Conservation (phyloP, 495 filamentous ascomycete genomes). For the Parathielavia appendiculata region DNA sequence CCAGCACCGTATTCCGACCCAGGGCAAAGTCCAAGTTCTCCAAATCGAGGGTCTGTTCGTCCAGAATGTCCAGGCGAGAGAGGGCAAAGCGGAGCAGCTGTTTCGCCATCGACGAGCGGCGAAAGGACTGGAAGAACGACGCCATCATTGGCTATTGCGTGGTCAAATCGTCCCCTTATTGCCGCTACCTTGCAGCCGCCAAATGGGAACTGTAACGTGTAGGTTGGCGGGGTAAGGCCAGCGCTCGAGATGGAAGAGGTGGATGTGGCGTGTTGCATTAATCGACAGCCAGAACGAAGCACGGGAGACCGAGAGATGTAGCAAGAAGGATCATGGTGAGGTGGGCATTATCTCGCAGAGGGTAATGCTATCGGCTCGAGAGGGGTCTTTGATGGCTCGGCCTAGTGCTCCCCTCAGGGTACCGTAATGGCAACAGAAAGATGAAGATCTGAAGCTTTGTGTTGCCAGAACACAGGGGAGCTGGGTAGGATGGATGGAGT, state of each 20-base stretch:
- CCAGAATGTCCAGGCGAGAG: constrained; percentile 71
- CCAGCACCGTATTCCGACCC: constrained; percentile 70
- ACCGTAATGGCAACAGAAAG: not conserved
- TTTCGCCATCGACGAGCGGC: constrained; percentile 67
- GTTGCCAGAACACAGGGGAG: constrained; percentile 6
- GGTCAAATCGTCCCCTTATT: not conserved
- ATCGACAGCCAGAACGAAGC: constrained; percentile 8
- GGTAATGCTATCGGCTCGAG: not conserved
- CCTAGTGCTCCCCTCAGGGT: not conserved
- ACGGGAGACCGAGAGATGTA: constrained; percentile 8
- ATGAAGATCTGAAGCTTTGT: not conserved
- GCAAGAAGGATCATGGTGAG: constrained; percentile 29
- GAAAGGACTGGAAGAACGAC: constrained; percentile 60
- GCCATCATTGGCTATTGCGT: constrained; percentile 39
- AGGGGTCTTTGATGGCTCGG: too few relatives aligned
- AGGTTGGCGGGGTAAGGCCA: not conserved
- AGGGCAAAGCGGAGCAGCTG: constrained; percentile 75
- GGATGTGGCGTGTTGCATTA: not conserved
- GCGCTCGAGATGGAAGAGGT: not conserved
- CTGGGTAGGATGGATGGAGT: not conserved
- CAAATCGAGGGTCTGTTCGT: constrained; percentile 71
- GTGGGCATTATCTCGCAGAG: constrained; percentile 15
- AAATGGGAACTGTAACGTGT: not conserved
- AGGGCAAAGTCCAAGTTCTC: constrained; percentile 73
- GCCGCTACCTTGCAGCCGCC: not conserved